Evolutionary conservation across 2,329 filamentous ascomycete genomes (phyloP).

Genomic region (Colletotrichum somersetense): DNA sequence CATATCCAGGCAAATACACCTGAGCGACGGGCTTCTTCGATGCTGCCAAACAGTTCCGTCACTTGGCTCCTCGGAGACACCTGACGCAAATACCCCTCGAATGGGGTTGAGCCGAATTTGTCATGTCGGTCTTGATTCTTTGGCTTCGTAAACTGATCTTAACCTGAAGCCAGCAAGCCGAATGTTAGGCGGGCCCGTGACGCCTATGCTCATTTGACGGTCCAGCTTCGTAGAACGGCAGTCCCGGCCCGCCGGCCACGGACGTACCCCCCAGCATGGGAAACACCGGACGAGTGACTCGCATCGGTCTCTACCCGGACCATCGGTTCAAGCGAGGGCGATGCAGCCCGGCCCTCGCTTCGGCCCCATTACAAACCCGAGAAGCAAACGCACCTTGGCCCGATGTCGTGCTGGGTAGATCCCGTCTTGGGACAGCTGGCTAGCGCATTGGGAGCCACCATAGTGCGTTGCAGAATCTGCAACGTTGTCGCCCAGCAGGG

Average conservation of each 20-base stretch:
- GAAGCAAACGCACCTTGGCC: slow-evolving; percentile 3
- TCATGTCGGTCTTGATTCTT: background rate
- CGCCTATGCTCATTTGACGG: background rate
- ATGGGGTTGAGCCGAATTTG: background rate
- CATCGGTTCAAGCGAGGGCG: background rate
- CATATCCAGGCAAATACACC: background rate
- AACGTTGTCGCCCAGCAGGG: slow-evolving; percentile 6
- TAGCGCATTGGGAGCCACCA: slow-evolving; percentile 16
- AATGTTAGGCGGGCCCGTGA: background rate
- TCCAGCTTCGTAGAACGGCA: too few species aligned
- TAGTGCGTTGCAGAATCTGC: slow-evolving; percentile 11
- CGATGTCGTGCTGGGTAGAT: slow-evolving; percentile 28
- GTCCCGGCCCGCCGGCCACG: background rate
- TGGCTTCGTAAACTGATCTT: too few species aligned
- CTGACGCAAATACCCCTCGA: background rate
- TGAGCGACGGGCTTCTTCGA: background rate
- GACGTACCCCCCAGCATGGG: background rate
- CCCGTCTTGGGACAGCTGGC: slow-evolving; percentile 20
- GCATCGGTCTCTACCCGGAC: background rate
- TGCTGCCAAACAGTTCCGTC: background rate
- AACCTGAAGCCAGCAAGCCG: background rate
- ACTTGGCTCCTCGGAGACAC: background rate
- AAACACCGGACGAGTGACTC: background rate
- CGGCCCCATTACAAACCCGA: background rate
- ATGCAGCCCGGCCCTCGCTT: background rate